These are phyloP conservation scores for Saccharum officinarum DNA, from an alignment of 176 grass and related monocot genomes.

Conservation along the genomic window DNA sequence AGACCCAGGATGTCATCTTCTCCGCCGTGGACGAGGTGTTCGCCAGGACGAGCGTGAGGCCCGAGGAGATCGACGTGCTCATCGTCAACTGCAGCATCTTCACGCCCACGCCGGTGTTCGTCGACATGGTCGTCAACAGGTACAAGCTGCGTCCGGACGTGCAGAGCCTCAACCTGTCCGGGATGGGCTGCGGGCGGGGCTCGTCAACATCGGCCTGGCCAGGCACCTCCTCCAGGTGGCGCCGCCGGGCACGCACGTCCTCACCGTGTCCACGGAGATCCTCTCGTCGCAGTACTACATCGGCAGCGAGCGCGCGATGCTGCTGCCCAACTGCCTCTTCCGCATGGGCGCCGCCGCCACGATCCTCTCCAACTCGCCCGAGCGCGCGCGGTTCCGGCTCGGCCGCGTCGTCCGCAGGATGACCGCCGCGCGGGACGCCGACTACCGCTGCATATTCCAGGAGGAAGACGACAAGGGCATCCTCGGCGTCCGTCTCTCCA, in stretches of 20 bases:
- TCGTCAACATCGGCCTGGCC: constrained; percentile 10
- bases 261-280: constrained; percentile 26
- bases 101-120: constrained; percentile 26
- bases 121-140: constrained; percentile 18
- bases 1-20: constrained; percentile 37
- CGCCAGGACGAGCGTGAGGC: not conserved
- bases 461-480: constrained; percentile 10
- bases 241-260: constrained; percentile 7
- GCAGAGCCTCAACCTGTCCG: constrained; percentile 18
- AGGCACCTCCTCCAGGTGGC: constrained; percentile 2
- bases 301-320: not conserved
- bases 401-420: constrained; percentile 9
- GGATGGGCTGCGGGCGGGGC: constrained; percentile 33
- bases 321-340: constrained; percentile 36
- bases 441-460: constrained; percentile 32
- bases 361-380: constrained; percentile 14
- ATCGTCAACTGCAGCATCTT: constrained; percentile 35
- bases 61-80: constrained; percentile 15
- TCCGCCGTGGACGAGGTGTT: constrained; percentile 27
- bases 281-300: constrained; percentile 28
- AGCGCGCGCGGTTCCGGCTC: constrained; percentile 20
- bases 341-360: constrained; percentile 32
- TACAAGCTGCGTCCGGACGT: constrained; percentile 15
- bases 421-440: constrained; percentile 9
- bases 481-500: not conserved